Conservation (phyloP, 495 filamentous ascomycete species). For the Trichoderma asperelloides region DNA sequence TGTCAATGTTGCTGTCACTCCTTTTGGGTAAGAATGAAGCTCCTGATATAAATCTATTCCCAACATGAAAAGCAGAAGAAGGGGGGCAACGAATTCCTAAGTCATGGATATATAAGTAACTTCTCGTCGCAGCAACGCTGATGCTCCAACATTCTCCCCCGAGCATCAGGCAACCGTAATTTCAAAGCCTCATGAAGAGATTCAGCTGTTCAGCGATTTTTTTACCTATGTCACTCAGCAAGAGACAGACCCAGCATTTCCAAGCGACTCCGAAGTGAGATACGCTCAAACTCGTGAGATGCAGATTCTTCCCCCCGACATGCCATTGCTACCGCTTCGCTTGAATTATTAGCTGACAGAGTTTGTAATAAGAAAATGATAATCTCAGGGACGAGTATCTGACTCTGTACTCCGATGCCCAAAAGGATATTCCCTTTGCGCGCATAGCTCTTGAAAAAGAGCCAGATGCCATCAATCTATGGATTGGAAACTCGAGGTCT, state of each 20-base stretch:
- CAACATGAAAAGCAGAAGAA: no score
- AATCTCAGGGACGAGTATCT: constrained; percentile 63
- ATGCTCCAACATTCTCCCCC: constrained; percentile 38
- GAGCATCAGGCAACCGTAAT: constrained; percentile 27
- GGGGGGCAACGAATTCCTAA: no score
- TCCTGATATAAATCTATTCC: background rate
- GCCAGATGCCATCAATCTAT: constrained; percentile 70
- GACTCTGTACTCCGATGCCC: constrained; percentile 45
- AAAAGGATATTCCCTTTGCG: constrained; percentile 53
- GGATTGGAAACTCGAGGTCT: constrained; percentile 61
- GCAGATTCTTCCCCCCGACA: background rate
- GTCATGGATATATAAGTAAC: no score
- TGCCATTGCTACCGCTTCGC: background rate
- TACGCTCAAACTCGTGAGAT: constrained; percentile 47
- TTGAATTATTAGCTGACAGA: background rate
- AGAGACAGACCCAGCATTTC: constrained; percentile 17
- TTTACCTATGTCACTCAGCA: constrained; percentile 36
- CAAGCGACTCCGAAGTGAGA: constrained; percentile 26
- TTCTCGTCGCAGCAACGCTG: constrained; percentile 43
- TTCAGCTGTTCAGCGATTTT: constrained; percentile 38
- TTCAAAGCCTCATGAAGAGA: constrained; percentile 46
- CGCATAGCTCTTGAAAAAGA: constrained; percentile 49
- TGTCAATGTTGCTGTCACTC: constrained; percentile 66
- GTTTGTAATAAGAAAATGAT: constrained; percentile 50
- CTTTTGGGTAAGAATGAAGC: constrained; percentile 42